phyloP scores from a whole-genome alignment of 1,284 basidiomycete genomes.

The Ganoderma lucidum region DNA sequence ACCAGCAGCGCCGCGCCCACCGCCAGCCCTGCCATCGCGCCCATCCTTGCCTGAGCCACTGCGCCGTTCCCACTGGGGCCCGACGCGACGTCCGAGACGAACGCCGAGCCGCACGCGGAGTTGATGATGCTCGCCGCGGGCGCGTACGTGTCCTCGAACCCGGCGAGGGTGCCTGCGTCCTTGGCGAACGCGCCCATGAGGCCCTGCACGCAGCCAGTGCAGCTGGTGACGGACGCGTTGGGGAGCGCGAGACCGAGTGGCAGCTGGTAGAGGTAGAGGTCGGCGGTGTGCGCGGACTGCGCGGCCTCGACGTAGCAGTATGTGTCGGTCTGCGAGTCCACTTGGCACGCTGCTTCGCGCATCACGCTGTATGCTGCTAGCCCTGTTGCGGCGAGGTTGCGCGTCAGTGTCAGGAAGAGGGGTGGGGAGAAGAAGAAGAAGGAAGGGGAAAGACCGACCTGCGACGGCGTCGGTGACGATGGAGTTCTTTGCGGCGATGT shows the following conservation, averaged over 20 bases:
- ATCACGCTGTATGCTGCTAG: slow-evolving; percentile 66
- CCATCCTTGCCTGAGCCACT: not conserved
- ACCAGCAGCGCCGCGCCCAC: slow-evolving; percentile 4
- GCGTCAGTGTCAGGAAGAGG: not conserved
- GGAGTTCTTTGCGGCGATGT: slow-evolving; percentile 58
- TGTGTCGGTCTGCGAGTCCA: slow-evolving; percentile 58
- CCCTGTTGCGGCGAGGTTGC: slow-evolving; percentile 45
- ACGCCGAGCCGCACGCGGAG: slow-evolving; percentile 46
- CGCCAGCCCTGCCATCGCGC: not conserved
- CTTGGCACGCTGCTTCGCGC: slow-evolving; percentile 62
- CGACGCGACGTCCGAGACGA: slow-evolving; percentile 33
- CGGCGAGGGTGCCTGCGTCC: slow-evolving; percentile 30
- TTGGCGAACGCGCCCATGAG: slow-evolving; percentile 58
- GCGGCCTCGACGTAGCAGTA: slow-evolving; percentile 79
- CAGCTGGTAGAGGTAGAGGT: slow-evolving; percentile 72
- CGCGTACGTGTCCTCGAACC: slow-evolving; percentile 51
- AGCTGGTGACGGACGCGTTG: slow-evolving; percentile 54
- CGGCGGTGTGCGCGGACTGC: slow-evolving; percentile 57
- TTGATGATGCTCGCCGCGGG: slow-evolving; percentile 44
- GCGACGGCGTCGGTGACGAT: slow-evolving; percentile 58
- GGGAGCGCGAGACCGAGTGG: slow-evolving; percentile 64
- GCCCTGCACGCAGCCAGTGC: slow-evolving; percentile 64
- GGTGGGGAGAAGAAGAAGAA: slow-evolving; percentile 16
- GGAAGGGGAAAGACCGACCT: slow-evolving; percentile 49
- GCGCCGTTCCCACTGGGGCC: slow-evolving; percentile 10